Evolutionary conservation across 495 filamentous ascomycete genomes (phyloP), one percentile per base, ranked within the genome.

Genomic region (Acidiella bohemica): DNA sequence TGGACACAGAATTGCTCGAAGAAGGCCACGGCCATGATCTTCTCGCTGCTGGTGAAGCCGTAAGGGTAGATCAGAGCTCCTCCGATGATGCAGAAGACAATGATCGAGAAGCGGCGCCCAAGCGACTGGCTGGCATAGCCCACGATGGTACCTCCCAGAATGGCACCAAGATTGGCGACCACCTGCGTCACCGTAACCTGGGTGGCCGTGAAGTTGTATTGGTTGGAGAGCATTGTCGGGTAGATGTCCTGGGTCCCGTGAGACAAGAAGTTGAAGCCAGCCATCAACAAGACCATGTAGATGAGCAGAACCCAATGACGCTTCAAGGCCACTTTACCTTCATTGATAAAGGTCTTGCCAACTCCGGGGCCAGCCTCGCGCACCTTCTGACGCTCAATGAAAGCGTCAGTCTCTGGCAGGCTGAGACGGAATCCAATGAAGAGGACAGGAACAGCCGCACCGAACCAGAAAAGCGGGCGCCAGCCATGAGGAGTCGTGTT

Each of bases 241-340:
- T 93, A 94, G 14, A 93, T 63, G 60, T 94, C 86, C 58, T 94
- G 86, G 4, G 81, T 86, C 44, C 86, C 86, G 54, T 94, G 86
- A 17, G 81, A 85, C 82, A 88, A 84, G 59, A 88, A 90, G 58
- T 90, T 93, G 67, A 93, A 88, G 0, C 84, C 84, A 5, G 84
- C 75, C 84, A 90, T 90, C 12, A 93, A 65, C 14, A 90, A 59
- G 14, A 93, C 81, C 24, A 90, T 63, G 59, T 93, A 93, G 35
- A 76, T 62, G 24, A 90, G 62, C 4, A 93, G 58, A 13, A 85
- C 36, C 84, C 84, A 90, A 55, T 93, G 81, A 11, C 71, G 70
- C 51, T 72, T 75, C 10, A 92, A 47, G 0, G 81, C 82, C 1
- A 84, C 74, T 50, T 79, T 80, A 21, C 81, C 83, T 59, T 90